Percentiles rank a stretch among this genome's conserved stretches.
Evolutionary conservation across 1,139 yeast species (phyloP).

Genomic region (Saccharomyces hybrid): DNA sequence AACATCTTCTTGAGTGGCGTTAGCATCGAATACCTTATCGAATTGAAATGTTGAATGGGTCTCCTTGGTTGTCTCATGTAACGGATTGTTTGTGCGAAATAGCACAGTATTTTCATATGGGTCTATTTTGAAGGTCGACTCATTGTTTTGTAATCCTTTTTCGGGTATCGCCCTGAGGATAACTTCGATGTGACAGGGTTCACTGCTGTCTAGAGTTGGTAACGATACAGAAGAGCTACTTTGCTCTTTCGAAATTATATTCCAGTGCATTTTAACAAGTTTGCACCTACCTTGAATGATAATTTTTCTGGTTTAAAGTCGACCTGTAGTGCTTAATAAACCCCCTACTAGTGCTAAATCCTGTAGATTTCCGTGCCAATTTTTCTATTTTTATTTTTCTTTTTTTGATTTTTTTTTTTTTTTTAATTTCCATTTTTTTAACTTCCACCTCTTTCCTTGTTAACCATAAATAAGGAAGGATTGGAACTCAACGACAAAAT

Average conservation of each 20-base stretch:
- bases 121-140: background rate
- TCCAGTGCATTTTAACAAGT: slow-evolving; percentile 5
- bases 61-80: slow-evolving; percentile 20
- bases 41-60: slow-evolving; percentile 44
- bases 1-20: slow-evolving; percentile 49
- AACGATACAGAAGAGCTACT: background rate
- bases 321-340: background rate
- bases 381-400: slow-evolving; percentile 1
- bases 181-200: slow-evolving; percentile 1
- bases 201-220: slow-evolving; percentile 1
- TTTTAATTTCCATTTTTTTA: background rate
- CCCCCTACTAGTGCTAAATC: background rate
- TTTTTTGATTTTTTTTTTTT: background rate
- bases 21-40: slow-evolving; percentile 56
- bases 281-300: background rate
- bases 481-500: background rate
- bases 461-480: background rate
- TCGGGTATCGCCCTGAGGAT: slow-evolving; percentile 2
- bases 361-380: background rate
- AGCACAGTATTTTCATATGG: background rate
- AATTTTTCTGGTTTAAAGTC: background rate
- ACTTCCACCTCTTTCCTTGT: background rate
- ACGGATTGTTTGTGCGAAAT: background rate
- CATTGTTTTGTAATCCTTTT: background rate
- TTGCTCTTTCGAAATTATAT: slow-evolving; percentile 2